Conservation (phyloP, 129 eudicot genomes). For the Saussurea involucrata region DNA sequence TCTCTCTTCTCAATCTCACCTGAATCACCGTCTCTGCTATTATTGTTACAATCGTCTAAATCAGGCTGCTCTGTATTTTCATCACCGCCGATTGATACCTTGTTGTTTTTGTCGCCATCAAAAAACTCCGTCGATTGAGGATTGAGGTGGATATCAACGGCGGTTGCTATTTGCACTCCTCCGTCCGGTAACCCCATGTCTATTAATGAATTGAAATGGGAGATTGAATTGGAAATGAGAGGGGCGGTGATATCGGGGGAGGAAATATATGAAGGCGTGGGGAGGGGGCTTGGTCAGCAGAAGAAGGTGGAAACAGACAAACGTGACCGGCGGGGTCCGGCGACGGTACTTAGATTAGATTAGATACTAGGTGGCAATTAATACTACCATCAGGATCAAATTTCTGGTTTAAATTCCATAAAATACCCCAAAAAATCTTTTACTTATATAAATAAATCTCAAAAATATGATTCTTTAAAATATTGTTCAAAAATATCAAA, state of each 20-base stretch:
- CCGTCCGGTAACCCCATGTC: constrained; percentile 12
- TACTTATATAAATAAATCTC: constrained; percentile 1
- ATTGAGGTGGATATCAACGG: neutral
- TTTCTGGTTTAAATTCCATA: neutral
- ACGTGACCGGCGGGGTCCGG: constrained; percentile 41
- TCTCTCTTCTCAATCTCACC: constrained; percentile 25
- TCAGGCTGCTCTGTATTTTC: neutral
- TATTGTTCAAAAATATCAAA: neutral
- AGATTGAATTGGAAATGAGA: neutral
- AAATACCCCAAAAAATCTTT: neutral
- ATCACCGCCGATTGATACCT: constrained; percentile 9
- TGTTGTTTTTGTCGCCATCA: neutral
- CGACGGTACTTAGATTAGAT: constrained; percentile 16
- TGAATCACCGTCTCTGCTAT: constrained; percentile 5
- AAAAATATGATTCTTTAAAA: neutral
- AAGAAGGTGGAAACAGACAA: constrained; percentile 30
- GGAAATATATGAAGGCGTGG: neutral
- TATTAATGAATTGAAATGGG: neutral
- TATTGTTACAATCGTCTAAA: constrained; percentile 12
- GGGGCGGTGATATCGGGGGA: constrained; percentile 5
- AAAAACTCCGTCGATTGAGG: constrained; percentile 16
- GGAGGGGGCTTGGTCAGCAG: constrained; percentile 20
- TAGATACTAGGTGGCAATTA: constrained; percentile 1
- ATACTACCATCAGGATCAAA: neutral
- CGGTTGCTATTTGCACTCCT: constrained; percentile 13